phyloP scores from a whole-genome alignment of 371 early-diverging fungal species.

The Apophysomyces variabilis region DNA sequence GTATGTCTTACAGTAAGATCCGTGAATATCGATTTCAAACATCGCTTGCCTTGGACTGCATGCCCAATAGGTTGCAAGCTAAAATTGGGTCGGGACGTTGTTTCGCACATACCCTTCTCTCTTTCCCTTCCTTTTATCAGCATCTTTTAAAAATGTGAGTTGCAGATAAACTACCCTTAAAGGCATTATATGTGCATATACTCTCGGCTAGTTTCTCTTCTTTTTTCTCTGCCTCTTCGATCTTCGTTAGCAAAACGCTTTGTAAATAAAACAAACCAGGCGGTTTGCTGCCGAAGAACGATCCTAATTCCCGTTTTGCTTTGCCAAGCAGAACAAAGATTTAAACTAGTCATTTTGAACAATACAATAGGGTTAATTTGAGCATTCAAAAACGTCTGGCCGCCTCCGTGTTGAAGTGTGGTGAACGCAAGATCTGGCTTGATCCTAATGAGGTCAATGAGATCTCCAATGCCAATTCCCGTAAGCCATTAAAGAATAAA shows the following conservation, averaged over 20 bases:
- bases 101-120: neutral
- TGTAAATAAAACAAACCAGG: neutral
- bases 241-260: neutral
- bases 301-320: neutral
- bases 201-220: too few relatives aligned
- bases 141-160: constrained; percentile 5
- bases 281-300: neutral
- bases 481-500: constrained; percentile 59
- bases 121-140: neutral
- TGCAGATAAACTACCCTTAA: neutral
- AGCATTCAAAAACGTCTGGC: constrained; percentile 96
- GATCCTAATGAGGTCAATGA: constrained; percentile 98
- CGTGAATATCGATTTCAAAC: too few relatives aligned
- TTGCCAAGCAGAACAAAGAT: neutral
- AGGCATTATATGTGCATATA: too few relatives aligned
- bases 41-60: too few relatives aligned
- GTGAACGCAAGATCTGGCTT: constrained; percentile 99
- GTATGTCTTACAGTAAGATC: too few relatives aligned
- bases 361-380: constrained; percentile 74
- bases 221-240: too few relatives aligned
- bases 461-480: constrained; percentile 97
- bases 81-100: too few relatives aligned
- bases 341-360: neutral
- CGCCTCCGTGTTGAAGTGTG: constrained; percentile 98
- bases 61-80: too few relatives aligned